Evolutionary conservation across 2,329 filamentous ascomycete species (phyloP).

Genomic region (Fusarium lateritium): DNA sequence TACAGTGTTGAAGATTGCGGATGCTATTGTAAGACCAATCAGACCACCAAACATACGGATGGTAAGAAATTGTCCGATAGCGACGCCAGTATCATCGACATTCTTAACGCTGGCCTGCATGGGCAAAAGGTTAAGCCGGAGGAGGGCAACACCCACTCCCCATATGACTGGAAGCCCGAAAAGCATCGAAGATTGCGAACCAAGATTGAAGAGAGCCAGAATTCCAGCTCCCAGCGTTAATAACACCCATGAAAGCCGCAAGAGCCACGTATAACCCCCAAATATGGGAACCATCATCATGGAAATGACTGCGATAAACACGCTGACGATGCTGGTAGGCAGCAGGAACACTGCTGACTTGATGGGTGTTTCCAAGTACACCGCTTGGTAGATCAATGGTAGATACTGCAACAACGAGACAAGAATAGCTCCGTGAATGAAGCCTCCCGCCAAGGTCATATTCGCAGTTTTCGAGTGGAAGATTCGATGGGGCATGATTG

Average conservation of each 20-base stretch:
- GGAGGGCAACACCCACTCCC: constrained; percentile 17
- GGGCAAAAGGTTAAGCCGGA: constrained; percentile 15
- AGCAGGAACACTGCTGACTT: constrained; percentile 16
- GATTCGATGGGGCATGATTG: constrained; percentile 23
- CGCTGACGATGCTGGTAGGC: constrained; percentile 10
- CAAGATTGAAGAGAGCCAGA: neutral
- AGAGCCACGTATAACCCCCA: constrained; percentile 19
- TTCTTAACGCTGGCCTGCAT: constrained; percentile 28
- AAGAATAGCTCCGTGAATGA: constrained; percentile 18
- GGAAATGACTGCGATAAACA: constrained; percentile 15
- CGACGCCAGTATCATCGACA: constrained; percentile 13
- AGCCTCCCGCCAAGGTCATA: constrained; percentile 26
- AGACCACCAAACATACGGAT: constrained; percentile 22
- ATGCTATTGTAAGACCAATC: constrained; percentile 6
- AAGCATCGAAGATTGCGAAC: neutral
- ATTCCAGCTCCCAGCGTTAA: constrained; percentile 12
- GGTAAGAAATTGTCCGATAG: constrained; percentile 19
- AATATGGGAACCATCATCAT: constrained; percentile 31
- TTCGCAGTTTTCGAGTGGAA: constrained; percentile 25
- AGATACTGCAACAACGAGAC: constrained; percentile 21
- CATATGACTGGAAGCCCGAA: constrained; percentile 20
- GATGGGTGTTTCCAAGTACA: constrained; percentile 20
- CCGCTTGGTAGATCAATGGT: constrained; percentile 16
- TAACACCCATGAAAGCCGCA: constrained; percentile 12
- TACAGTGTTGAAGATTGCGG: constrained; percentile 22